A percentile compares a stretch with the other conserved stretches of the same genome.
These are phyloP conservation scores for Penicillium subrubescens DNA, from an alignment of 495 filamentous ascomycete genomes.

Conservation along the genomic window DNA sequence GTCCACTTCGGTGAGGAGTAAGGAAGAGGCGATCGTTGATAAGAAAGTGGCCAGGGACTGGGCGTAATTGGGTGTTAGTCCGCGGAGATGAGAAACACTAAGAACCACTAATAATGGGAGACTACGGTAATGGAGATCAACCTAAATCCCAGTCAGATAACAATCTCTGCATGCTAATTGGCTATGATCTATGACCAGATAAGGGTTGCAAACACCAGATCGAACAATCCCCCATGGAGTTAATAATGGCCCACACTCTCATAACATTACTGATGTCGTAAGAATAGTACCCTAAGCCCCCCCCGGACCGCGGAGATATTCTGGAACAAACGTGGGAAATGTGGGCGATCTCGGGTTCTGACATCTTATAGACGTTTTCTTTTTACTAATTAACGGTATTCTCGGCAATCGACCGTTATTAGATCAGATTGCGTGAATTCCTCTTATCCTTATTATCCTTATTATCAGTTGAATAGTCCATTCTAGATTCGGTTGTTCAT, in stretches of 20 bases:
- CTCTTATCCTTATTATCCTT: constrained; percentile 1
- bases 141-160: not conserved
- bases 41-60: not conserved
- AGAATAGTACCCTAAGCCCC: not conserved
- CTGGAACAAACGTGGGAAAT: not conserved
- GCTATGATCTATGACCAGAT: not conserved
- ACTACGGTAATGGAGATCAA: not conserved
- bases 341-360: not conserved
- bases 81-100: not conserved
- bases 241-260: not conserved
- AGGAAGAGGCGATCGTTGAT: not conserved
- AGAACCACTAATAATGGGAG: not conserved
- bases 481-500: not conserved
- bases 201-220: not conserved
- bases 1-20: not conserved
- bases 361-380: not conserved
- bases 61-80: not conserved
- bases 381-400: not conserved
- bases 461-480: not conserved
- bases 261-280: not conserved
- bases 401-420: not conserved
- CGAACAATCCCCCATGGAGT: not conserved
- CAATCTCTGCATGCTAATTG: not conserved
- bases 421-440: not conserved
- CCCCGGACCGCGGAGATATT: not conserved